Base-by-base conservation (phyloP, 2,329 filamentous ascomycete genomes). In the Cladobotryum mycophilum region DNA sequence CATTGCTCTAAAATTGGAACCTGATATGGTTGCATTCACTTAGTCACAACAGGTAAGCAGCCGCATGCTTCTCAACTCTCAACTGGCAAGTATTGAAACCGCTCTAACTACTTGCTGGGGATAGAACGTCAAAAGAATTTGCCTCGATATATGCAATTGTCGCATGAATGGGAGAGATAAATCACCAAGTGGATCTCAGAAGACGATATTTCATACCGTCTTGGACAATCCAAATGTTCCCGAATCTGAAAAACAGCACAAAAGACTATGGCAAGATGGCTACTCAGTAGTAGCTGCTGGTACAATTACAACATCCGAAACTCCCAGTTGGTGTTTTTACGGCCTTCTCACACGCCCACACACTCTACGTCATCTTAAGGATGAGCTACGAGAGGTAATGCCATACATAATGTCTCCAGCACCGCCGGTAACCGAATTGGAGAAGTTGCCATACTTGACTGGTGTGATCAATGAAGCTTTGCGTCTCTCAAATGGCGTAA, bases 391-490 rank as follows among this genome's bases (percentile, higher is more conserved):
- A 41, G 60, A 56, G 3, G 64, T 62, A 4, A 64, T 69, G 8
- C 63, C 67, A 2, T 56, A 68, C 38, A 55, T 60, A 7, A 52
- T 61, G 38, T 25, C 22, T 25, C 59, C 63, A 45, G 49, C 56
- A 2, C 52, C 60, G 5, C 56, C 65, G 5, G 52, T 67, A 12
- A 58, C 64, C 3, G 54, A 58, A 40, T 57, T 70, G 2, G 66
- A 70, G 48, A 62, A 55, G 36, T 58, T 73, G 25, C 68, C 69
- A 0, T 79, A 77, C 54, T 67, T 80, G 22, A 62, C 69, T 22
- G 75, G 73, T n/a, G 73, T 78, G 3, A 67, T 80, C 48, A 74
- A 72, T 42, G 78, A 81, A 60, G 65, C 72, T 1, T 64, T 79
- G 57, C 71, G 78, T 5, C 61, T 78, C 4, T 70, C 76, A 47